These are phyloP conservation scores for Fusarium torulosum DNA, from an alignment of 2,329 filamentous ascomycete species.

Conservation along the genomic window DNA sequence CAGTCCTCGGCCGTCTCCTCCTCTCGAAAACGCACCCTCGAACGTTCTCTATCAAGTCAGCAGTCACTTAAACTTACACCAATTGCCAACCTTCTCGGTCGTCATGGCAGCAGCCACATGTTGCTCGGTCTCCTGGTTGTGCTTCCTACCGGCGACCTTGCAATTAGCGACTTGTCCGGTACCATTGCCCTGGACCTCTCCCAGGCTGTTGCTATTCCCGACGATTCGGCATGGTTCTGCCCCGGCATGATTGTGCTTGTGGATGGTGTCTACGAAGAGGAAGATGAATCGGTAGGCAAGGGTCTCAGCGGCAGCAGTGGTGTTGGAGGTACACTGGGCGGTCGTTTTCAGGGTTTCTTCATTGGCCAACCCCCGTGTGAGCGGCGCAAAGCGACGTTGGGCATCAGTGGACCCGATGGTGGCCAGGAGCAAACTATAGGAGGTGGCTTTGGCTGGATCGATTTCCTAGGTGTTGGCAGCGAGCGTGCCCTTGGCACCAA, in stretches of 20 bases:
- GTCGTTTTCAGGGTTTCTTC: constrained; percentile 89
- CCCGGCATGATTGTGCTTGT: constrained; percentile 97
- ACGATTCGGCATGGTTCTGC: constrained; percentile 90
- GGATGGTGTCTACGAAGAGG: constrained; percentile 96
- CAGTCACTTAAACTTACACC: constrained; percentile 90
- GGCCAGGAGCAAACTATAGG: constrained; percentile 73
- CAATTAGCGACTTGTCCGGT: constrained; percentile 88
- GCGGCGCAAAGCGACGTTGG: constrained; percentile 81
- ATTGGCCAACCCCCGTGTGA: constrained; percentile 94
- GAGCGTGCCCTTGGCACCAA: constrained; percentile 84
- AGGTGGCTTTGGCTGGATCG: constrained; percentile 95
- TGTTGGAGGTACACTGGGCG: constrained; percentile 91
- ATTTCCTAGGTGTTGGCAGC: constrained; percentile 92
- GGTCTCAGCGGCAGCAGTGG: constrained; percentile 82
- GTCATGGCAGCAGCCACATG: constrained; percentile 86
- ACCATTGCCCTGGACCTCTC: constrained; percentile 87
- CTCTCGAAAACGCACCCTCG: constrained; percentile 65
- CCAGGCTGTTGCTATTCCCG: constrained; percentile 83
- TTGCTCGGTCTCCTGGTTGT: constrained; percentile 85
- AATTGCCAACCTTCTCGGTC: constrained; percentile 79
- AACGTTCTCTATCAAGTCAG: constrained; percentile 71
- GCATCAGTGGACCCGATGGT: constrained; percentile 72
- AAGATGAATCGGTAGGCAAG: constrained; percentile 77
- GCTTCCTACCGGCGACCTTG: constrained; percentile 83
- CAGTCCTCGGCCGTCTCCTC: constrained; percentile 82